These are phyloP conservation scores for Ophiostoma sp. DNA, from an alignment of 2,329 filamentous ascomycete genomes.

Conservation along the genomic window DNA sequence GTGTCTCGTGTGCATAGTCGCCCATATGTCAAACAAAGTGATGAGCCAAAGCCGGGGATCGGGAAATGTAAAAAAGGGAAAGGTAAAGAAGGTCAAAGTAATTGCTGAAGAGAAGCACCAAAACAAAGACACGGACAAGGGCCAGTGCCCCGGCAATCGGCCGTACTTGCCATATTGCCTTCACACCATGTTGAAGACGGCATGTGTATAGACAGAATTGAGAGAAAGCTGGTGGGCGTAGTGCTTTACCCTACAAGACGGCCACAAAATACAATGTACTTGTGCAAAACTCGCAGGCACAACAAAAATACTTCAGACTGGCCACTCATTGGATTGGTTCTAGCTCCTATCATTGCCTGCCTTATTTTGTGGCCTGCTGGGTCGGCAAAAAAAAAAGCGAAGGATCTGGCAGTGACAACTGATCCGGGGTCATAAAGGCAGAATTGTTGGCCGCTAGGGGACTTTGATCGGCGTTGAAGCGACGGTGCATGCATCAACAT, in stretches of 20 bases:
- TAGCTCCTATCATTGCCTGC: background rate
- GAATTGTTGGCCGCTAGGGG: background rate
- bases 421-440: background rate
- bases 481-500: too few relatives aligned
- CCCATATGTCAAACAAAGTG: background rate
- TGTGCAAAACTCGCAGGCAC: too few relatives aligned
- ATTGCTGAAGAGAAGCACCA: background rate
- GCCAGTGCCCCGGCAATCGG: background rate
- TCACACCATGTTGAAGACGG: background rate
- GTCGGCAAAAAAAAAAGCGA: background rate
- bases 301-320: too few relatives aligned
- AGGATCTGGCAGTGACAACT: background rate
- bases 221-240: too few relatives aligned
- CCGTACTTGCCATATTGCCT: background rate
- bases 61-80: background rate
- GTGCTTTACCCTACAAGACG: too few relatives aligned
- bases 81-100: background rate
- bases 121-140: background rate
- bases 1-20: background rate
- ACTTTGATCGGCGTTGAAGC: too few relatives aligned
- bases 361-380: slow-evolving; percentile 4
- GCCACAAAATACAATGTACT: too few relatives aligned
- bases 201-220: too few relatives aligned
- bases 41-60: background rate
- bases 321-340: background rate